A percentile compares a stretch with the other conserved stretches of the same genome.
Conservation (phyloP, 805 yeast species). For the Kodamaea kakaduensis region DNA sequence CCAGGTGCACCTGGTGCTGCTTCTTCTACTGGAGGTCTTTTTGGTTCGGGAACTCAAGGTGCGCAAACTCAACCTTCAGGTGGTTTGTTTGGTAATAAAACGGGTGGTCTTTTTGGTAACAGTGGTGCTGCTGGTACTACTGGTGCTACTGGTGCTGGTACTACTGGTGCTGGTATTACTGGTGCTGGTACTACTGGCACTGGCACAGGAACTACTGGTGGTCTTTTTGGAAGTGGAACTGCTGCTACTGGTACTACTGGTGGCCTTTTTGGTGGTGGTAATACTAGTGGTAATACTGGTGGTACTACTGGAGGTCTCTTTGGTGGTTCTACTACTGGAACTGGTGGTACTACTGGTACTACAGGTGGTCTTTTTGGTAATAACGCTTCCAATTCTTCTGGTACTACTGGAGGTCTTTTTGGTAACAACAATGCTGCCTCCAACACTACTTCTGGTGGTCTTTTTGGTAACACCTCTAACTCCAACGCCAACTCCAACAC, state of each 20-base stretch:
- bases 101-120: constrained; percentile 7
- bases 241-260: constrained; percentile 4
- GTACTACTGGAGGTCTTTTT: constrained; percentile 12
- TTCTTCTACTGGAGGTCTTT: constrained; percentile 5
- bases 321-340: constrained; percentile 30
- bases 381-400: neutral
- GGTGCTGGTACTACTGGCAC: neutral
- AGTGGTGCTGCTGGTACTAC: neutral
- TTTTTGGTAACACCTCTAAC: constrained; percentile 6
- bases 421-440: constrained; percentile 29
- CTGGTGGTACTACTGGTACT: constrained; percentile 11
- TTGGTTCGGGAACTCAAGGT: constrained; percentile 3
- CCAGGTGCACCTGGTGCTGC: constrained; percentile 1
- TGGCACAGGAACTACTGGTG: constrained; percentile 4
- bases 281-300: neutral
- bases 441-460: constrained; percentile 12
- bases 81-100: constrained; percentile 1
- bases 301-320: constrained; percentile 11
- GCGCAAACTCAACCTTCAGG: too few relatives aligned
- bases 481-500: constrained; percentile 1
- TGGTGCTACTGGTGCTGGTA: neutral
- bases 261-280: constrained; percentile 9
- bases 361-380: constrained; percentile 6
- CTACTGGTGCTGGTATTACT: neutral
- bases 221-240: constrained; percentile 6